Conservation (phyloP, 2,329 filamentous ascomycete species). For the Fusarium irregulare region DNA sequence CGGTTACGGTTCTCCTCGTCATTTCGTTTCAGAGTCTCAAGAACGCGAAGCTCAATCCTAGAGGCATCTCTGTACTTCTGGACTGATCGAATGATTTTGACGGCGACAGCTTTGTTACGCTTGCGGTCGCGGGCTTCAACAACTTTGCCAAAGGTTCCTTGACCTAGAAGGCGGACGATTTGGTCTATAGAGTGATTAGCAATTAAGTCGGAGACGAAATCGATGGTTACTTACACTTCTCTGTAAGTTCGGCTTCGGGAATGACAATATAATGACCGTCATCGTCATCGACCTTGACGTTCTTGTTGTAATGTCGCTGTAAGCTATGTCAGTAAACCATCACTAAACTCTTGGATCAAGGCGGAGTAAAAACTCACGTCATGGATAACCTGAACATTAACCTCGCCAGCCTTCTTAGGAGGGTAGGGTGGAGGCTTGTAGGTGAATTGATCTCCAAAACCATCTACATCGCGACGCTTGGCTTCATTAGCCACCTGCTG, state of each 20-base stretch:
- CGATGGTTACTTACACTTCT: conserved; percentile 78
- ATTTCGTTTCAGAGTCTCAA: conserved; percentile 91
- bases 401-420: conserved; percentile 88
- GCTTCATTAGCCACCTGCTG: conserved; percentile 86
- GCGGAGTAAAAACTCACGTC: conserved; percentile 65
- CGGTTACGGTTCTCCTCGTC: conserved; percentile 93
- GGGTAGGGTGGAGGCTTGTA: conserved; percentile 91
- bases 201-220: background rate
- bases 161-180: conserved; percentile 89
- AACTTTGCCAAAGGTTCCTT: conserved; percentile 98
- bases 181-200: conserved; percentile 68
- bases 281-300: conserved; percentile 89
- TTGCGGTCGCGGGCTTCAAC: conserved; percentile 88
- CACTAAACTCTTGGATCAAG: background rate
- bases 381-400: conserved; percentile 70
- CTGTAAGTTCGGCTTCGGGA: conserved; percentile 85
- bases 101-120: conserved; percentile 82
- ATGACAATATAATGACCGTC: conserved; percentile 97
- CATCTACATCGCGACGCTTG: conserved; percentile 79
- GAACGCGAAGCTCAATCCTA: conserved; percentile 90
- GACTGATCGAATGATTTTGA: conserved; percentile 98
- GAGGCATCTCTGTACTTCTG: conserved; percentile 98
- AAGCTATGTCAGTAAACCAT: conserved; percentile 31
- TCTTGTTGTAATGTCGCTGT: conserved; percentile 58
- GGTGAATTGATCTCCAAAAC: conserved; percentile 75